phyloP scores from a whole-genome alignment of 306 rosid genomes.

The Sesbania bispinosa region DNA sequence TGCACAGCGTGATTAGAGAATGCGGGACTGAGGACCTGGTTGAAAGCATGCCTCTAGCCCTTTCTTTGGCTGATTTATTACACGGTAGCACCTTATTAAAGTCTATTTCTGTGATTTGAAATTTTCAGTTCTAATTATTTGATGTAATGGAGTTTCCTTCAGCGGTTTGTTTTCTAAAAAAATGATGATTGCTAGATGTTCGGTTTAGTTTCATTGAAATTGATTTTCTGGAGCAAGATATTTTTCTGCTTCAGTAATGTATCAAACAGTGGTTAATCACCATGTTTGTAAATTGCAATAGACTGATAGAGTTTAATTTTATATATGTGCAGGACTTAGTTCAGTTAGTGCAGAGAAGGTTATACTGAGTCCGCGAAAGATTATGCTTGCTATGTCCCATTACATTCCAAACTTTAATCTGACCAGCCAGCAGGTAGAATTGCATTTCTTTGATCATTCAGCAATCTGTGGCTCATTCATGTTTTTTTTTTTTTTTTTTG shows the following conservation, averaged over 20 bases:
- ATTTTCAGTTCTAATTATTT: too few relatives aligned
- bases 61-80: constrained; percentile 56
- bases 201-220: too few relatives aligned
- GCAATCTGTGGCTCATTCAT: constrained; percentile 9
- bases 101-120: neutral
- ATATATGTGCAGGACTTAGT: constrained; percentile 48
- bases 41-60: constrained; percentile 62
- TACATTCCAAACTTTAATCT: constrained; percentile 75
- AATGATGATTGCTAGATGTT: too few relatives aligned
- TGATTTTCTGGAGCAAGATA: too few relatives aligned
- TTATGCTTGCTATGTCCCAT: constrained; percentile 65
- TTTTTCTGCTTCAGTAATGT: too few relatives aligned
- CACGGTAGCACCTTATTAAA: constrained; percentile 45
- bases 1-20: constrained; percentile 46
- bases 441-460: neutral
- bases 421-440: constrained; percentile 74
- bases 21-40: constrained; percentile 40
- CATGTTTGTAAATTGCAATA: too few relatives aligned
- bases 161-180: too few relatives aligned
- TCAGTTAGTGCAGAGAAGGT: constrained; percentile 44
- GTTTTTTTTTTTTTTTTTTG: constrained; percentile 21
- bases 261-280: too few relatives aligned
- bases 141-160: neutral
- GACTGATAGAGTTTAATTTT: neutral
- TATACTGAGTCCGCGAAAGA: constrained; percentile 50